These are phyloP conservation scores for Orbilia quercus DNA, from an alignment of 2,329 filamentous ascomycete species.

Conservation along the genomic window DNA sequence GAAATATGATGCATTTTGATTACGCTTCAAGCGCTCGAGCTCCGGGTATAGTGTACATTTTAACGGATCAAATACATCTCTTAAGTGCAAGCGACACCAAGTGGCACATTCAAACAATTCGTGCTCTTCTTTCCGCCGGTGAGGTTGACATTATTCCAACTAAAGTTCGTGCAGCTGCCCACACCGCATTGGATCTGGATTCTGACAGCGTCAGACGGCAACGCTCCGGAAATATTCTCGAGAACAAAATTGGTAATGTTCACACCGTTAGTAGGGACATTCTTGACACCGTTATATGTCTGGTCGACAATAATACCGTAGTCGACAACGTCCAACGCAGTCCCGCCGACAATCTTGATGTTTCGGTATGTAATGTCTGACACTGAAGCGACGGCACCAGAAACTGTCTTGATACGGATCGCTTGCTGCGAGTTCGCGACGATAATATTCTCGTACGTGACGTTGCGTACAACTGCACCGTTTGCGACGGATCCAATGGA, in stretches of 20 bases:
- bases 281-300: conserved; percentile 65
- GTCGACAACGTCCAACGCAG: conserved; percentile 66
- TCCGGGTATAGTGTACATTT: too few species aligned
- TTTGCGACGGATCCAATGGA: conserved; percentile 70
- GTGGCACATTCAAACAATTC: conserved; percentile 62
- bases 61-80: too few species aligned
- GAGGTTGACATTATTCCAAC: conserved; percentile 62
- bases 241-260: conserved; percentile 66
- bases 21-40: too few species aligned
- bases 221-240: conserved; percentile 64
- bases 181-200: conserved; percentile 64
- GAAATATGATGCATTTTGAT: too few species aligned
- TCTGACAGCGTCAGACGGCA: conserved; percentile 60
- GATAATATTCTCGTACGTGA: conserved; percentile 67
- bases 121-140: conserved; percentile 63
- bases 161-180: conserved; percentile 63
- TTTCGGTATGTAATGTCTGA: conserved; percentile 68
- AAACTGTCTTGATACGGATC: conserved; percentile 71
- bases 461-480: conserved; percentile 69
- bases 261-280: conserved; percentile 65
- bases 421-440: conserved; percentile 70
- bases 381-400: conserved; percentile 68
- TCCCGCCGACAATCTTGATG: conserved; percentile 63
- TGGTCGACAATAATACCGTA: conserved; percentile 72
- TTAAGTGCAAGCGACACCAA: conserved; percentile 60